Conservation (phyloP, 2,329 filamentous ascomycete genomes). For the Epichloe glyceriae region DNA sequence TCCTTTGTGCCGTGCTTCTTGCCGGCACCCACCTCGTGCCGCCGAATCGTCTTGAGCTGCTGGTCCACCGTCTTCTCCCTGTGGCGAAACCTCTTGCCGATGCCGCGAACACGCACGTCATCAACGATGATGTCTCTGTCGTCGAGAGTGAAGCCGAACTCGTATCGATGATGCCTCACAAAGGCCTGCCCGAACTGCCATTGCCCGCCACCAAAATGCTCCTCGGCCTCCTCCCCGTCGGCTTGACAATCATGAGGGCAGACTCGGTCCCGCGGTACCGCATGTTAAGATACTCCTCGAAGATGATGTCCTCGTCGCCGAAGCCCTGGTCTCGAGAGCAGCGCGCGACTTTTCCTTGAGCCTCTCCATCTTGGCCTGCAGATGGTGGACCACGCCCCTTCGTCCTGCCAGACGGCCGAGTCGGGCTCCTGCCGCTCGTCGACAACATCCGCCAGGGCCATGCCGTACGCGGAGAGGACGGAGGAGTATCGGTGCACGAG, state of each 20-base stretch:
- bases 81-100: slow-evolving; percentile 75
- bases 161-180: slow-evolving; percentile 74
- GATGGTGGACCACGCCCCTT: slow-evolving; percentile 42
- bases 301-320: slow-evolving; percentile 56
- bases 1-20: slow-evolving; percentile 54
- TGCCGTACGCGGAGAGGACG: slow-evolving; percentile 33
- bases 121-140: slow-evolving; percentile 84
- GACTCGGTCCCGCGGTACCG: slow-evolving; percentile 84
- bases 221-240: slow-evolving; percentile 48
- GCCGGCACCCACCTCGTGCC: slow-evolving; percentile 39
- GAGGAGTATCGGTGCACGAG: slow-evolving; percentile 32
- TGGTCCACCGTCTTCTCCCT: slow-evolving; percentile 72
- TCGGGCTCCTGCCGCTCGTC: slow-evolving; percentile 68
- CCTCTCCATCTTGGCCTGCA: slow-evolving; percentile 64
- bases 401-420: slow-evolving; percentile 47
- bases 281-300: slow-evolving; percentile 92
- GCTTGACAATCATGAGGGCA: slow-evolving; percentile 77
- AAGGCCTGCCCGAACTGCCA: slow-evolving; percentile 83
- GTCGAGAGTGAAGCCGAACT: slow-evolving; percentile 79
- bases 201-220: slow-evolving; percentile 47
- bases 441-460: slow-evolving; percentile 32
- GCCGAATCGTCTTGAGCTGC: slow-evolving; percentile 59
- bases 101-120: slow-evolving; percentile 76
- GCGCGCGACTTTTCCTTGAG: slow-evolving; percentile 62
- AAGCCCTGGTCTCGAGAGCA: slow-evolving; percentile 71